Base-by-base conservation (phyloP, 495 filamentous ascomycete species). In the Penicillium soppii region DNA sequence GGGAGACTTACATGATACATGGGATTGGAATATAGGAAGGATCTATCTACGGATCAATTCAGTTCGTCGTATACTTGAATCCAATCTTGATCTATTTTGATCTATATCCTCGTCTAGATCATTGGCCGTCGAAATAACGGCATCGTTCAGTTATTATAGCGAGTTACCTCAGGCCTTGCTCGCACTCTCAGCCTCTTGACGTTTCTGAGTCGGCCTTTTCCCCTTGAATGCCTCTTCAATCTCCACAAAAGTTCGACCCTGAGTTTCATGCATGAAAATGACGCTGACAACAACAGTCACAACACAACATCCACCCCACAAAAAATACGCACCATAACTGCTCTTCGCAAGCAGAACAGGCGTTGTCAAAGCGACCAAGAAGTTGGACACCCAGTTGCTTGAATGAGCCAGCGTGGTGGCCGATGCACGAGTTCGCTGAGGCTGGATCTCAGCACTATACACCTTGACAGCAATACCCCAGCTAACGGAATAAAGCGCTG, bases 331-430 rank as follows among this genome's bases (percentile, higher is more conserved):
- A 1, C 80, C 82, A 33, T 63, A 85, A 5, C 70, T 73, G 6
- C 74, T 81, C 5, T 72, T 73, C 0, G 77, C 76, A 12, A 88
- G 67, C 13, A 89, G 66, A 7, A 86, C 76, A 0, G 85, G 86
- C 0, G 84, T 84, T 4, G 77, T 74, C 42, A 88, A 72, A 1
- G 84, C 85, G 2, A 88, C 77, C n/a, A 88, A 57, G 61, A 80
- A 88, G 56, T 88, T 88, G 9, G 70, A 54, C 9, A 70, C 25
- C 76, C 78, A 82, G 49, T 82, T 82, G 26, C 69, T 69, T 6
- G 71, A 70, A 53, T 81, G 73, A 1, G 72, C 64, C 3, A 80
- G 54, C 8, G 70, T 67, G 1, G 72, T 76, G 1, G 79, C 78
- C 10, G 68, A 72, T 13, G 80, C 78, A 7, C 82, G 68, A 4